Base-by-base conservation (phyloP, 257 asterid species). In the Petunia secreta region DNA sequence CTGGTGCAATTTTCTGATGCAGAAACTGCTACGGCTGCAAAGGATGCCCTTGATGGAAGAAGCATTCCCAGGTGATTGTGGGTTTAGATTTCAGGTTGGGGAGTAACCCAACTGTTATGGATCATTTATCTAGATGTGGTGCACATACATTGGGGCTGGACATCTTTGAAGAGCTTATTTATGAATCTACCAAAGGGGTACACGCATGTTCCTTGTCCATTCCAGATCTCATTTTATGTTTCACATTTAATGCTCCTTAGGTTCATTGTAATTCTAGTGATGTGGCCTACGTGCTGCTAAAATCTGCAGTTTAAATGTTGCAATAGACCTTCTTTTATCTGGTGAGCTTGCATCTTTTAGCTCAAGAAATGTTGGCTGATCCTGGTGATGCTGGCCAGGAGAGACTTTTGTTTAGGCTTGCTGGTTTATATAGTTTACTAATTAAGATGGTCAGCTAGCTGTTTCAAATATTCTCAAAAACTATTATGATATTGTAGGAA, bases 21-120 rank as follows among this genome's bases (percentile, higher is more conserved):
- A 78, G 93, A 87, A 73, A 92, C 97, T 67, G 98, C 98, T 74
- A 88, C 92, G 82, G 83, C 97, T 83, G 96, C 97, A 39, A 92
- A 92, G 92, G 97, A 94, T 73, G 93, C 96, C 78, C 96, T 92
- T 82, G 98, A 94, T 88, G 97, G 97, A 84, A 88, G 97, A 89
- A 90, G 97, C 92, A 94, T 94, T 87, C 97, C 97, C 83, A 92
- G 96, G 97, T 94, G 96, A 92, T 87, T 88, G 88, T 83, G 93
- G 87, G 84, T 94, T 87, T 89, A 86, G 80, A 82, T 89, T 90
- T 89, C 58, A 87, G 88, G 85, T 85, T 89, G 86, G 88, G 87
- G 79, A 85, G 91, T 87, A 85, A 77, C 86, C 59, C 90, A 86
- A 81, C 60, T 87, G 85, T 87, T 87, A 82, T 86, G 85, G 85